phyloP scores from a whole-genome alignment of 2,329 filamentous ascomycete genomes.

The Trichoderma harzianum region DNA sequence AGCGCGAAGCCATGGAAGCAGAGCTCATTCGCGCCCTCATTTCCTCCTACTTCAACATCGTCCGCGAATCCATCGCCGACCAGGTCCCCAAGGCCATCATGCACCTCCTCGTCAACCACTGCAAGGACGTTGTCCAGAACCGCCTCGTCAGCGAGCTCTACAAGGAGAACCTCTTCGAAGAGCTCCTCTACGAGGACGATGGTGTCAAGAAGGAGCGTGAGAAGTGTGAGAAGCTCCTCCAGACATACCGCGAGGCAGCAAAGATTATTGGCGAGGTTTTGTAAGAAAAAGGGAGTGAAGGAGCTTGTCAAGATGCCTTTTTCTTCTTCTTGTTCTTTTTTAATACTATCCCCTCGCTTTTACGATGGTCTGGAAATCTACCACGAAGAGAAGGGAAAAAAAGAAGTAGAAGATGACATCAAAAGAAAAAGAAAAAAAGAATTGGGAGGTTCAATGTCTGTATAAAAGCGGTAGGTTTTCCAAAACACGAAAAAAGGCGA shows the following conservation, averaged over 20 bases:
- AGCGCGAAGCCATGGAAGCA: slow-evolving; percentile 94
- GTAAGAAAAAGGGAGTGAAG: slow-evolving; percentile 42
- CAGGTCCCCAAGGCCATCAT: slow-evolving; percentile 98
- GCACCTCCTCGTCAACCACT: slow-evolving; percentile 97
- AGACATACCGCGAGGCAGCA: slow-evolving; percentile 94
- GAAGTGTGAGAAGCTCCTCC: slow-evolving; percentile 94
- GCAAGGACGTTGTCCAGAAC: slow-evolving; percentile 97
- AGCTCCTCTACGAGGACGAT: slow-evolving; percentile 95
- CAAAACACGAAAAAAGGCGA: neutral
- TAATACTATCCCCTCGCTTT: neutral
- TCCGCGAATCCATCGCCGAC: slow-evolving; percentile 96
- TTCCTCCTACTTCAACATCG: slow-evolving; percentile 98
- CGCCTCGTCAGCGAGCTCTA: slow-evolving; percentile 93
- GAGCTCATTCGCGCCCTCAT: slow-evolving; percentile 96
- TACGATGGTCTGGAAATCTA: neutral
- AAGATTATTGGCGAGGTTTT: slow-evolving; percentile 98
- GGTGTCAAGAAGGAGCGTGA: slow-evolving; percentile 95
- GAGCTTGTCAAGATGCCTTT: neutral
- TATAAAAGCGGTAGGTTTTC: neutral
- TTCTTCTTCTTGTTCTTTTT: neutral
- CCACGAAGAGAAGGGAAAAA: neutral
- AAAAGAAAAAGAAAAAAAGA: neutral
- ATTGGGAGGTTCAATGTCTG: neutral
- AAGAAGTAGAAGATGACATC: neutral
- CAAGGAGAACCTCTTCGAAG: slow-evolving; percentile 84